These are phyloP conservation scores for Sugiyamaella mastotermitis DNA, from an alignment of 805 yeast species.

Conservation along the genomic window DNA sequence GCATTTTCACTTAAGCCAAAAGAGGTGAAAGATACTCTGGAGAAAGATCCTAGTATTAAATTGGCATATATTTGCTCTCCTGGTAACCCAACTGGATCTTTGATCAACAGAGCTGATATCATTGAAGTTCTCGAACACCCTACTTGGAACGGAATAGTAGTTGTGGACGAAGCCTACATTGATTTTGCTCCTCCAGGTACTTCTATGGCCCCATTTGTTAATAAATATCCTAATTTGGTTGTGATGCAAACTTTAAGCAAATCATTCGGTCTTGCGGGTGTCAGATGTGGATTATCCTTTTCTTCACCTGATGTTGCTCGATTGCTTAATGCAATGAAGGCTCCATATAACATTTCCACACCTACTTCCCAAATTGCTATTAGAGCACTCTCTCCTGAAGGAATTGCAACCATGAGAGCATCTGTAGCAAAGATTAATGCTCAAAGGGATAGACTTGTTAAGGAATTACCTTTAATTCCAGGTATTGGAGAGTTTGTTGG, in stretches of 20 bases:
- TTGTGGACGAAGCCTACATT: constrained; percentile 92
- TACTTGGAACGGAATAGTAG: constrained; percentile 68
- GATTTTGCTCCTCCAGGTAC: constrained; percentile 70
- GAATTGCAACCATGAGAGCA: constrained; percentile 53
- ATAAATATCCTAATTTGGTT: constrained; percentile 72
- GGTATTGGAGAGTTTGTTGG: constrained; percentile 76
- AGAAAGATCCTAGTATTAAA: constrained; percentile 58
- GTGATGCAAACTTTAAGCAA: constrained; percentile 91
- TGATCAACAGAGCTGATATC: constrained; percentile 46
- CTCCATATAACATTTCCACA: constrained; percentile 89
- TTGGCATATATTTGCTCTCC: constrained; percentile 86
- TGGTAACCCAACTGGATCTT: constrained; percentile 89
- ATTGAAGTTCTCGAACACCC: constrained; percentile 40
- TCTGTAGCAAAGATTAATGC: constrained; percentile 43
- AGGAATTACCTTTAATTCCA: constrained; percentile 47
- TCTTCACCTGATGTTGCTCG: constrained; percentile 54
- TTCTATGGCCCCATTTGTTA: constrained; percentile 73
- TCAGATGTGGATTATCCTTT: constrained; percentile 79
- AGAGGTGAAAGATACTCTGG: constrained; percentile 45
- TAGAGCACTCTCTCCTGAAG: constrained; percentile 59
- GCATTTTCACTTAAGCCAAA: constrained; percentile 60
- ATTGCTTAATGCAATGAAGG: constrained; percentile 83
- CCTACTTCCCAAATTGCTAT: constrained; percentile 69
- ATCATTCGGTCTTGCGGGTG: constrained; percentile 94
- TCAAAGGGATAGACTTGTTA: constrained; percentile 52